These are phyloP conservation scores for Claviceps sp. DNA, from an alignment of 2,329 filamentous ascomycete genomes.

Conservation along the genomic window DNA sequence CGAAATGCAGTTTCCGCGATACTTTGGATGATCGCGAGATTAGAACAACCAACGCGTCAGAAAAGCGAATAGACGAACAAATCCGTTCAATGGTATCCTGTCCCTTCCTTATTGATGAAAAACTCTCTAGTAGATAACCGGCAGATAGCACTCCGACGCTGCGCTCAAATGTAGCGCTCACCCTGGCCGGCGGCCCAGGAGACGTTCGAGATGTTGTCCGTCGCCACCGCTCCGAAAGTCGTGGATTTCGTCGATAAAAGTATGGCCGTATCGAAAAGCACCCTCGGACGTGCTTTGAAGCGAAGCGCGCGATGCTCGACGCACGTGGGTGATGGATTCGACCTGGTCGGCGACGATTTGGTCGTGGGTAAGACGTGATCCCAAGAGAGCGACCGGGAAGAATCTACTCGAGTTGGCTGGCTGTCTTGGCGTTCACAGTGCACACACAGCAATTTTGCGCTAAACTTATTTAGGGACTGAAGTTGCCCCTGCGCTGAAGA, in stretches of 20 bases:
- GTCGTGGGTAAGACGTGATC: conserved; percentile 30
- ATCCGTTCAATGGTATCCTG: conserved; percentile 12
- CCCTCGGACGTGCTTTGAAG: conserved; percentile 14
- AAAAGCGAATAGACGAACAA: conserved; percentile 10
- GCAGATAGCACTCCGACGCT: conserved; percentile 28
- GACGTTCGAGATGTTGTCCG: conserved; percentile 30
- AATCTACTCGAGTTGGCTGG: conserved; percentile 26
- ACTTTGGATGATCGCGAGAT: background rate
- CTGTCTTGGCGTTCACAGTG: conserved; percentile 19
- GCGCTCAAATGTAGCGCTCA: conserved; percentile 27
- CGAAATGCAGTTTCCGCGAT: conserved; percentile 4
- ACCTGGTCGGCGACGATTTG: conserved; percentile 25
- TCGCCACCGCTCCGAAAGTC: conserved; percentile 30
- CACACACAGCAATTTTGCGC: conserved; percentile 11
- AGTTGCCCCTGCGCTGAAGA: conserved; percentile 6
- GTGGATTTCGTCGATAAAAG: conserved; percentile 23
- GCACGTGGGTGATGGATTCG: conserved; percentile 37
- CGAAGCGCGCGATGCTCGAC: conserved; percentile 34
- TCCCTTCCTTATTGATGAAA: conserved; percentile 20
- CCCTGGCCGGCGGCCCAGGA: conserved; percentile 34
- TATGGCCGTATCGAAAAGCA: conserved; percentile 19
- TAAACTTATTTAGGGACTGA: conserved; percentile 18
- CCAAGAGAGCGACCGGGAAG: conserved; percentile 25
- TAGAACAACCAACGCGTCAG: conserved; percentile 11
- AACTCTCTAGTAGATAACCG: conserved; percentile 17